These are phyloP conservation scores for Scopulariopsis brevicaulis DNA, from an alignment of 2,329 filamentous ascomycete genomes.

Conservation along the genomic window DNA sequence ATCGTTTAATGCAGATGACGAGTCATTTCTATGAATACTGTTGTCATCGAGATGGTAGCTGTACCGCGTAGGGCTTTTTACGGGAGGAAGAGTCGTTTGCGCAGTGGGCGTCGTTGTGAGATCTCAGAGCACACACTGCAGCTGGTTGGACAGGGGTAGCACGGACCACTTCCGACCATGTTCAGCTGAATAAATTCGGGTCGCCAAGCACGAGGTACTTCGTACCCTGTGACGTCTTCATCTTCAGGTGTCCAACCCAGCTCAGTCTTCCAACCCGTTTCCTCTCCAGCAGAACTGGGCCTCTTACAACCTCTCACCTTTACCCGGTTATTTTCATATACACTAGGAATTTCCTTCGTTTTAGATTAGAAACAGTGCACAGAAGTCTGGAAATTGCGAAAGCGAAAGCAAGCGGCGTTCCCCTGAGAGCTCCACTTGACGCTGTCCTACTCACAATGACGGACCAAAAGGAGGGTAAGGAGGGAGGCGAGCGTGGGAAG, in stretches of 20 bases:
- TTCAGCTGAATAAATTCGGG: not conserved
- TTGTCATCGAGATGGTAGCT: not conserved
- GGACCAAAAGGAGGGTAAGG: not conserved
- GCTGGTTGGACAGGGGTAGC: not conserved
- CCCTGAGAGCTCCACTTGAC: not conserved
- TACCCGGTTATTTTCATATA: no score
- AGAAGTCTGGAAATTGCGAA: not conserved
- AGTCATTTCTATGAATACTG: not conserved
- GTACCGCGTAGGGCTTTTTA: not conserved
- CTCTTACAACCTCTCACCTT: no score
- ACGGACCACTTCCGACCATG: not conserved
- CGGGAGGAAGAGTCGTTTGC: not conserved
- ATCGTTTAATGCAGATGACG: not conserved
- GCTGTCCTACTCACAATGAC: not conserved
- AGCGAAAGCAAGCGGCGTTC: not conserved
- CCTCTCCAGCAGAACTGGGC: no score
- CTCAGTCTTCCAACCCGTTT: not conserved
- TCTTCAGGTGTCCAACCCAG: not conserved
- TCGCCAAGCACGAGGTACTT: not conserved
- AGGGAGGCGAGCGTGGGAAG: not conserved
- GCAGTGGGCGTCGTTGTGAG: not conserved
- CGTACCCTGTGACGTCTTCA: not conserved
- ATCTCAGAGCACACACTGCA: not conserved
- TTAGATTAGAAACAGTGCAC: not conserved
- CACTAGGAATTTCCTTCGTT: not conserved